These are phyloP conservation scores for Ogataea pini DNA, from an alignment of 805 yeast species.

Conservation along the genomic window DNA sequence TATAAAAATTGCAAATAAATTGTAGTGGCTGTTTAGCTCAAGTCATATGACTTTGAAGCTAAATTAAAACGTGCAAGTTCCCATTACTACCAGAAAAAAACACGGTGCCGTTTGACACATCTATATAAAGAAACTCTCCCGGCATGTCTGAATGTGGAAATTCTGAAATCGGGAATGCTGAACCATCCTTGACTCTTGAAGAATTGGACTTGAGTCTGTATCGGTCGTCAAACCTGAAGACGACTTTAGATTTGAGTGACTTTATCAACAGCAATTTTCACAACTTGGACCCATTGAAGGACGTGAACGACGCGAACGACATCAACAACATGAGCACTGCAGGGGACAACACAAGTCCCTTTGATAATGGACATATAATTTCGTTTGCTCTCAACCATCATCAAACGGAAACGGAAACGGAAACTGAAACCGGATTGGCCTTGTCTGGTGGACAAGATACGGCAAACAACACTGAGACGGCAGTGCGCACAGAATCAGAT, in stretches of 20 bases:
- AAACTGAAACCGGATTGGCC: neutral
- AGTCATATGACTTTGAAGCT: conserved; percentile 6
- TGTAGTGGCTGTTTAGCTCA: conserved; percentile 6
- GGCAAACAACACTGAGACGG: neutral
- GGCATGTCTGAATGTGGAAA: neutral
- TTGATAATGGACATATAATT: neutral
- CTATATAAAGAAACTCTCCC: neutral
- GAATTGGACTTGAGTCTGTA: conserved; percentile 21
- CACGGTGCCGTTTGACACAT: conserved; percentile 5
- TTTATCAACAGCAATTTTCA: conserved; percentile 29
- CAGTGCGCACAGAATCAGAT: no score
- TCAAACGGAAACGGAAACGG: neutral
- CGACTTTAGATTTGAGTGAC: conserved; percentile 21
- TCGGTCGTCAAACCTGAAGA: conserved; percentile 6
- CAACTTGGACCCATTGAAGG: conserved; percentile 19
- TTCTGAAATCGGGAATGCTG: no score
- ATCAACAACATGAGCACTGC: neutral
- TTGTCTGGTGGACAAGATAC: neutral
- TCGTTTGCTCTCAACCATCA: neutral
- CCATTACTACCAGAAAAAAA: no score
- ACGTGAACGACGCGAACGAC: neutral
- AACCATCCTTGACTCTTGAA: conserved; percentile 8
- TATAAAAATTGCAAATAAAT: neutral
- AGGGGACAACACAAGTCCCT: neutral
- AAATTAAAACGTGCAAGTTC: no score